These are phyloP conservation scores for Olyra latifolia DNA, from an alignment of 176 grass and related monocot genomes.

Conservation along the genomic window DNA sequence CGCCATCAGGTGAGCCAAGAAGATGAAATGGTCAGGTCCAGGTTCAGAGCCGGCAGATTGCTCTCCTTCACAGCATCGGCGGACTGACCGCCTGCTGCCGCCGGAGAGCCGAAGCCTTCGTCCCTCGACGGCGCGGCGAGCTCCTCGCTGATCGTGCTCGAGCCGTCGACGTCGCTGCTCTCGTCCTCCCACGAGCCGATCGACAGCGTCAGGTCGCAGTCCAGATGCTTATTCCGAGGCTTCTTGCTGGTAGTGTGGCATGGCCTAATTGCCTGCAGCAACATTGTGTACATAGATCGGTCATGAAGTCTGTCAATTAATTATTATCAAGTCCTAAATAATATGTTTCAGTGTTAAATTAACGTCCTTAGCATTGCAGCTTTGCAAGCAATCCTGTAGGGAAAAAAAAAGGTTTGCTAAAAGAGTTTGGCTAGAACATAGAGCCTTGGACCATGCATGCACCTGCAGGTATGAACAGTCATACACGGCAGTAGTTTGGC, in stretches of 20 bases:
- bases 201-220: slow-evolving; percentile 48
- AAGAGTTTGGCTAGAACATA: neutral
- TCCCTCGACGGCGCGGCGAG: neutral
- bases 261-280: slow-evolving; percentile 18
- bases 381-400: neutral
- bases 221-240: neutral
- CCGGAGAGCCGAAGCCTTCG: neutral
- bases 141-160: slow-evolving; percentile 52
- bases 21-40: slow-evolving; percentile 62
- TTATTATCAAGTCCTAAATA: neutral
- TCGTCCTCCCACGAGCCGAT: slow-evolving; percentile 37
- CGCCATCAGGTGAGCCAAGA: slow-evolving; percentile 47
- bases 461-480: neutral
- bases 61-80: neutral
- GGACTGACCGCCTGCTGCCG: neutral
- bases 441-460: neutral
- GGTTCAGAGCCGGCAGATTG: slow-evolving; percentile 35
- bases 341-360: neutral
- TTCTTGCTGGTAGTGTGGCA: neutral
- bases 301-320: neutral
- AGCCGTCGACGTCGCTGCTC: slow-evolving; percentile 33
- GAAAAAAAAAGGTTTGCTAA: neutral
- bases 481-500: slow-evolving; percentile 38
- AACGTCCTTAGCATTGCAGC: too few relatives aligned
- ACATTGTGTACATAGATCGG: neutral